phyloP scores from a whole-genome alignment of 139 green algal species.

The Chlorella vulgaris region DNA sequence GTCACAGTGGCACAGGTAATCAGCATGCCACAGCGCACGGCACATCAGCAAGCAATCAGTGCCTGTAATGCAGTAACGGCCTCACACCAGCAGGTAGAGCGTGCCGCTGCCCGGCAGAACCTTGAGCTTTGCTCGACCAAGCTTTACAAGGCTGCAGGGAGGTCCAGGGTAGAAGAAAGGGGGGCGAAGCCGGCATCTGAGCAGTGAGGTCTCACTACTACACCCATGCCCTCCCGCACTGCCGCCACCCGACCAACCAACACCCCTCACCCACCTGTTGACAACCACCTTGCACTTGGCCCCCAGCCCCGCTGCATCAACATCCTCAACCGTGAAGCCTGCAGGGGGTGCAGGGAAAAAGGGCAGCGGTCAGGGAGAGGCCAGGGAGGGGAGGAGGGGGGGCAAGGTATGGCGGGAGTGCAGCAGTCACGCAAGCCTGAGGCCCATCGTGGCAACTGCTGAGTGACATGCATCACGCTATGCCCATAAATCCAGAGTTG shows the following conservation, averaged over 20 bases:
- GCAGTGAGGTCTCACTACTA: not conserved
- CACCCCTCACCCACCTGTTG: constrained; percentile 9
- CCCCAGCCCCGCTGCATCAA: constrained; percentile 18
- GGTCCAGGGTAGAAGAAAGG: not conserved
- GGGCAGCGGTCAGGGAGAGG: no score
- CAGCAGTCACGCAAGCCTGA: no score
- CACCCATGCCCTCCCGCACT: not conserved
- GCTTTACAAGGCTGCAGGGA: constrained; percentile 38
- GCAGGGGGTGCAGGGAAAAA: not conserved
- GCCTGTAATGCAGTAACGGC: not conserved
- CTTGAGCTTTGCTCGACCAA: constrained; percentile 39
- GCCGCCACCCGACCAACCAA: no score
- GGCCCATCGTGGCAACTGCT: no score
- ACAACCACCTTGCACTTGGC: constrained; percentile 43
- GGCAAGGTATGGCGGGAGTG: no score
- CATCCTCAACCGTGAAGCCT: constrained; percentile 39
- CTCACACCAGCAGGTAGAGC: constrained; percentile 7
- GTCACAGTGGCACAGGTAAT: no score
- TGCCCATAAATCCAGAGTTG: no score
- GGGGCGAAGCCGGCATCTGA: not conserved
- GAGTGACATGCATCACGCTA: no score
- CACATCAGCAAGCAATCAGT: not conserved
- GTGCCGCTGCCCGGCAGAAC: constrained; percentile 29
- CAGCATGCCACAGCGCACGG: not conserved
- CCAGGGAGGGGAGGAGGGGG: no score